Evolutionary conservation across 108 stramenopile species (phyloP).

Genomic region (Skeletonema marinoi): DNA sequence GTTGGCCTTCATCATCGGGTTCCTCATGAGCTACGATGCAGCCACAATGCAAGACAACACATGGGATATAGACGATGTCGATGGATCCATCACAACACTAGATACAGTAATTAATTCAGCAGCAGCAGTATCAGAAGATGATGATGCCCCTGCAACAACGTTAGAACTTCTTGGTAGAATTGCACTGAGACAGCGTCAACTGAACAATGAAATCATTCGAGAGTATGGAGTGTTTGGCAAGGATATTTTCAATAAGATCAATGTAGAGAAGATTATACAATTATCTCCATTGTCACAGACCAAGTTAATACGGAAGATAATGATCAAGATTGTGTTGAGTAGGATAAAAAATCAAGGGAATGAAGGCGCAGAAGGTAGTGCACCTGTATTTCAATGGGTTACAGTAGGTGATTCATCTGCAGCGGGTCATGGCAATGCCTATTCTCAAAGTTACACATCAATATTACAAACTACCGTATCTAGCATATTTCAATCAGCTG

Average conservation of each 20-base stretch:
- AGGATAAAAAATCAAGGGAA: conserved; percentile 3
- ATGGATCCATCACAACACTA: background rate
- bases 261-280: conserved; percentile 14
- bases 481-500: conserved; percentile 16
- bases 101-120: background rate
- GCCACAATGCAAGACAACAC: conserved; percentile 19
- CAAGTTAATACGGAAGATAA: conserved; percentile 28
- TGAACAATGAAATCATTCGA: background rate
- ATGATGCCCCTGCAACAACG: conserved; percentile 10
- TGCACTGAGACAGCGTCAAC: background rate
- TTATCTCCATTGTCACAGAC: conserved; percentile 14
- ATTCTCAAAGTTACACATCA: conserved; percentile 34
- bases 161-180: conserved; percentile 21
- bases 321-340: conserved; percentile 31
- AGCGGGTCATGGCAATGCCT: conserved; percentile 34
- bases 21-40: conserved; percentile 31
- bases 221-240: conserved; percentile 18
- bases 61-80: background rate
- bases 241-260: conserved; percentile 7
- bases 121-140: background rate
- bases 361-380: background rate
- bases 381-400: conserved; percentile 22
- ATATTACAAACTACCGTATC: conserved; percentile 28
- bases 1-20: conserved; percentile 16
- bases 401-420: conserved; percentile 34